A percentile compares a stretch with the other conserved stretches of the same genome.
Conservation (phyloP, 179 eudicot species). For the Actinidia polygama region DNA sequence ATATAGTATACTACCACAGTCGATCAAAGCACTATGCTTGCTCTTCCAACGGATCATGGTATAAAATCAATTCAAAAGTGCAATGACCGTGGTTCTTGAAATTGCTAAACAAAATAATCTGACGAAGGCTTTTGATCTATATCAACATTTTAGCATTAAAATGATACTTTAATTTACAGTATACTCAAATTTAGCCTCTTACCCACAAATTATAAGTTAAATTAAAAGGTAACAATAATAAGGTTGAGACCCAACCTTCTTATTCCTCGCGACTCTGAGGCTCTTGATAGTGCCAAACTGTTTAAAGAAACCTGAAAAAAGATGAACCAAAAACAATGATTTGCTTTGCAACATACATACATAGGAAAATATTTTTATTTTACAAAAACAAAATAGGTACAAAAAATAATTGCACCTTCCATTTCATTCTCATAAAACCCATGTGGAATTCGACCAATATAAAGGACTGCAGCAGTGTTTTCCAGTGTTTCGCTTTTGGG, state of each 20-base stretch:
- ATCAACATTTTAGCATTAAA: no score
- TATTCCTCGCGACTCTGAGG: constrained; percentile 54
- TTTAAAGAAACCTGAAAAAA: constrained; percentile 66
- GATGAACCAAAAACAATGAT: neutral
- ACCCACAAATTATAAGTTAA: no score
- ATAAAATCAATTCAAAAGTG: no score
- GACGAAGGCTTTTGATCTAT: no score
- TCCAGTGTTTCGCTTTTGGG: constrained; percentile 33
- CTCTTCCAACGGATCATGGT: no score
- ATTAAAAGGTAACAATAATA: neutral
- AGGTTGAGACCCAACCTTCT: constrained; percentile 51
- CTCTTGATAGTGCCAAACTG: constrained; percentile 70
- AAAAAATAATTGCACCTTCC: constrained; percentile 50
- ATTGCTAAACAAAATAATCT: no score
- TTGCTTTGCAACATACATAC: neutral
- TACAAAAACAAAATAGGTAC: neutral
- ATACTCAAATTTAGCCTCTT: no score
- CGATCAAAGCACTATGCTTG: no score
- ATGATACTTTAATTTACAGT: no score
- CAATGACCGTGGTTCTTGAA: no score
- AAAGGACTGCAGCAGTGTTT: constrained; percentile 65
- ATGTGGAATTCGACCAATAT: constrained; percentile 87
- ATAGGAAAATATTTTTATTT: neutral
- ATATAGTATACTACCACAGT: no score
- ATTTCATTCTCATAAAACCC: constrained; percentile 93